These are phyloP conservation scores for Orbilia ellipsospora DNA, from an alignment of 2,329 filamentous ascomycete genomes.

Conservation along the genomic window DNA sequence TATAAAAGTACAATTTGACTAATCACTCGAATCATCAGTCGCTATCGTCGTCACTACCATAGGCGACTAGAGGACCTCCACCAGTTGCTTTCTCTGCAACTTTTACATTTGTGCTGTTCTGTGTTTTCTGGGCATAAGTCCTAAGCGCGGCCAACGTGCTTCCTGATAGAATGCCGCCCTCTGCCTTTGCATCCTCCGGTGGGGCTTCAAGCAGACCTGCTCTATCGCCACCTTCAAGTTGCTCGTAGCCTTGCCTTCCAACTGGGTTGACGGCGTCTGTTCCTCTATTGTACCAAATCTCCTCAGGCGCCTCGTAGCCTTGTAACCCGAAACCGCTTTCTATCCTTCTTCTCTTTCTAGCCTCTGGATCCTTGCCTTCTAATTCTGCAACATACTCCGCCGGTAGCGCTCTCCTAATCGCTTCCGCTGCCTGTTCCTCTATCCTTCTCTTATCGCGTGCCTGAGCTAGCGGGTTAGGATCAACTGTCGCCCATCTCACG, in stretches of 20 bases:
- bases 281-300: slow-evolving; percentile 89
- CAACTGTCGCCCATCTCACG: slow-evolving; percentile 94
- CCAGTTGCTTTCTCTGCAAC: slow-evolving; percentile 68
- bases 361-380: slow-evolving; percentile 87
- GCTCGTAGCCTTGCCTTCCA: slow-evolving; percentile 70
- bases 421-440: slow-evolving; percentile 96
- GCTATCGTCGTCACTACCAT: slow-evolving; percentile 85
- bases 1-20: slow-evolving; percentile 43
- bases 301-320: slow-evolving; percentile 93
- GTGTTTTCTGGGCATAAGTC: slow-evolving; percentile 64
- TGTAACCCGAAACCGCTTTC: slow-evolving; percentile 89
- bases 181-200: slow-evolving; percentile 61
- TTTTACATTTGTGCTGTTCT: slow-evolving; percentile 60
- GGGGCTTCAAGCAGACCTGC: slow-evolving; percentile 62
- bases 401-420: slow-evolving; percentile 85
- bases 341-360: slow-evolving; percentile 86
- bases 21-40: slow-evolving; percentile 21
- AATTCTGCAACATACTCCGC: slow-evolving; percentile 93
- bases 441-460: slow-evolving; percentile 88
- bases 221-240: slow-evolving; percentile 62
- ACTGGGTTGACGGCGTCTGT: slow-evolving; percentile 73
- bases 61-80: slow-evolving; percentile 81
- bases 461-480: slow-evolving; percentile 94
- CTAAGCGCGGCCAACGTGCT: slow-evolving; percentile 84
- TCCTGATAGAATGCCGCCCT: slow-evolving; percentile 79